phyloP scores from a whole-genome alignment of 176 grass and related monocot species.

The Areca catechu region DNA sequence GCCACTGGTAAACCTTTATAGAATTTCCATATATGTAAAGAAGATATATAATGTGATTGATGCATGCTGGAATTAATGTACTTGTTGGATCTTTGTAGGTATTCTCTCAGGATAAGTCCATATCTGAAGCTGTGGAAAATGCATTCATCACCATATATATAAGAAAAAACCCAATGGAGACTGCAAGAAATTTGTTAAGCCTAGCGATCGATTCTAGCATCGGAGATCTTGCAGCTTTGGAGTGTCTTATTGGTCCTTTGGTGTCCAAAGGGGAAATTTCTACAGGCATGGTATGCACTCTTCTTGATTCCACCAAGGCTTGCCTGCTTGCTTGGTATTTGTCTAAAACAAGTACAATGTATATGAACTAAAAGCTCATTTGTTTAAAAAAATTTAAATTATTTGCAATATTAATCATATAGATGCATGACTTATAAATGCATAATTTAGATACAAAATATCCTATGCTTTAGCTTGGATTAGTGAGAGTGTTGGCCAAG shows the following conservation, averaged over 20 bases:
- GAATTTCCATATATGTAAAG: not conserved
- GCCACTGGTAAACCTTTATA: conserved; percentile 56
- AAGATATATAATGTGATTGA: no score
- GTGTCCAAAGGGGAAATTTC: conserved; percentile 80
- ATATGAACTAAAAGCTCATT: no score
- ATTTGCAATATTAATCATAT: no score
- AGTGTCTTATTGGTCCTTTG: conserved; percentile 71
- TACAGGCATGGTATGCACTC: conserved; percentile 47
- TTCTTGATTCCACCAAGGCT: conserved; percentile 8
- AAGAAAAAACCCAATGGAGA: conserved; percentile 64
- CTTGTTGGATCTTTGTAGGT: conserved; percentile 33
- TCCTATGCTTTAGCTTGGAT: no score
- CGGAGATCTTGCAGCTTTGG: conserved; percentile 77
- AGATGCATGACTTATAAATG: no score
- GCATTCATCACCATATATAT: conserved; percentile 86
- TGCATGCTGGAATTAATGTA: no score
- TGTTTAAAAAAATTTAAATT: no score
- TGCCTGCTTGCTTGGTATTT: not conserved
- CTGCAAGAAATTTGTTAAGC: conserved; percentile 70
- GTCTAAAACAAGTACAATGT: no score
- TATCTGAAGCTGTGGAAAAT: conserved; percentile 93
- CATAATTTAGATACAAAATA: no score
- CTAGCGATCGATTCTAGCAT: conserved; percentile 65
- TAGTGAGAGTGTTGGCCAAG: no score
- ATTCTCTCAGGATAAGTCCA: conserved; percentile 96